Percentiles rank a stretch among this genome's conserved stretches.
phyloP scores from a whole-genome alignment of 2,329 filamentous ascomycete species.

The Scortechinia acanthostroma region DNA sequence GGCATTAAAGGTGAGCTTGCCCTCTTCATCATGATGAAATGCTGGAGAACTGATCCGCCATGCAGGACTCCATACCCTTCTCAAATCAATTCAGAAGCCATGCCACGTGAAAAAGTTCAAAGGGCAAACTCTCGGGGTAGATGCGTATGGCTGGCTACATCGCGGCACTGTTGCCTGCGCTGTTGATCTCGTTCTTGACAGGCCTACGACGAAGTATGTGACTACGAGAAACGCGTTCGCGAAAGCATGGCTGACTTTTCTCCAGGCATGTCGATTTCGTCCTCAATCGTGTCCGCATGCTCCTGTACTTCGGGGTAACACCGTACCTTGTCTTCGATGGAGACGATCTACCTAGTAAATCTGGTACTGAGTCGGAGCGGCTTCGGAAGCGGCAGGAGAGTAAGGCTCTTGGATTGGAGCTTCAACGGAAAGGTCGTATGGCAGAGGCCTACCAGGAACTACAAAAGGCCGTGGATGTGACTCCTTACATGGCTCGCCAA shows the following conservation, averaged over 20 bases:
- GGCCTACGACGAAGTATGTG: constrained; percentile 73
- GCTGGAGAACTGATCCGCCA: not conserved
- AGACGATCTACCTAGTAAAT: constrained; percentile 89
- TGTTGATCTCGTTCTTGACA: constrained; percentile 80
- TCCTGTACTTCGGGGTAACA: constrained; percentile 85
- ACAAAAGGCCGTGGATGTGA: constrained; percentile 92
- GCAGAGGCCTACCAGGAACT: constrained; percentile 78
- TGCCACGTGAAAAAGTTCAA: constrained; percentile 78
- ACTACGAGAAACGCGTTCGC: constrained; percentile 4
- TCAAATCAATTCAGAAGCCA: constrained; percentile 93
- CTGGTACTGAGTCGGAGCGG: constrained; percentile 73
- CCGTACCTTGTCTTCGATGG: constrained; percentile 96
- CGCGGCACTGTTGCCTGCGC: constrained; percentile 85
- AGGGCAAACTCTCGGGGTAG: constrained; percentile 85
- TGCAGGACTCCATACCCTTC: constrained; percentile 75
- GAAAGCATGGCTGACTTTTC: constrained; percentile 5
- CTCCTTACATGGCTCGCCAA: constrained; percentile 86
- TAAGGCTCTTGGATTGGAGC: constrained; percentile 67
- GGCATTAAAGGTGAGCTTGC: constrained; percentile 1
- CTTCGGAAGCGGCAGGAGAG: constrained; percentile 71
- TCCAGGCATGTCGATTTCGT: constrained; percentile 80
- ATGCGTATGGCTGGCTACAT: constrained; percentile 97
- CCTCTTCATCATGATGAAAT: too few species aligned
- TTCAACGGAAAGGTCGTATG: constrained; percentile 74
- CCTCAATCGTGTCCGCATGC: constrained; percentile 86